Evolutionary conservation across 768 basidiomycete species (phyloP).

Genomic region (Suillus ampliporus): DNA sequence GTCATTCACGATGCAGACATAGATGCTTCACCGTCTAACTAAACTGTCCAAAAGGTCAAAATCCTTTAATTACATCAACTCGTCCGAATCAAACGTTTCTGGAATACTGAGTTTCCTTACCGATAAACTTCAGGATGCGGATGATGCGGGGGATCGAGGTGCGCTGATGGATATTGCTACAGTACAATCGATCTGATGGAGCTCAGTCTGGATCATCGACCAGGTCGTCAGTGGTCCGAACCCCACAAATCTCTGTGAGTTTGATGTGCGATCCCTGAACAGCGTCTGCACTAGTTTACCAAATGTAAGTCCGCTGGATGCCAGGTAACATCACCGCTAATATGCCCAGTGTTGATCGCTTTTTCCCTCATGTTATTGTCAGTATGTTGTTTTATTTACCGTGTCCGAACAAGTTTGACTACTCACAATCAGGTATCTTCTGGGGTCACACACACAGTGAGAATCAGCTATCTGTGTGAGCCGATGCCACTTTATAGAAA

Average conservation of each 20-base stretch:
- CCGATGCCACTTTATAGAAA: not conserved
- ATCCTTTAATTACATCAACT: slow-evolving; percentile 79
- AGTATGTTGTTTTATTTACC: slow-evolving; percentile 49
- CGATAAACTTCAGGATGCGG: slow-evolving; percentile 77
- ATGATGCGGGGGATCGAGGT: slow-evolving; percentile 78
- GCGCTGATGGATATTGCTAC: slow-evolving; percentile 17
- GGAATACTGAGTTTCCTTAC: slow-evolving; percentile 82
- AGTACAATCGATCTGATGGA: slow-evolving; percentile 16
- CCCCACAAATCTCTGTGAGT: slow-evolving; percentile 74
- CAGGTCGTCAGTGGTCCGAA: slow-evolving; percentile 62
- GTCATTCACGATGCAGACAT: slow-evolving; percentile 7
- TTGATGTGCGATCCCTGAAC: not conserved
- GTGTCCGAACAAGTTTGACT: slow-evolving; percentile 14
- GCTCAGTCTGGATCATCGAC: slow-evolving; percentile 55
- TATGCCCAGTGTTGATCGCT: slow-evolving; percentile 67
- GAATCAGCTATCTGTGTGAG: slow-evolving; percentile 65
- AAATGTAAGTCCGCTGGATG: slow-evolving; percentile 43
- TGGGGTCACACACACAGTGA: slow-evolving; percentile 82
- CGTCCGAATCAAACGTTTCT: slow-evolving; percentile 68
- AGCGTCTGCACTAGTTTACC: slow-evolving; percentile 44
- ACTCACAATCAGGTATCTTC: slow-evolving; percentile 60
- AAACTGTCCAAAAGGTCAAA: slow-evolving; percentile 53
- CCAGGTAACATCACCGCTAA: slow-evolving; percentile 1
- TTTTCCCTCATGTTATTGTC: slow-evolving; percentile 77
- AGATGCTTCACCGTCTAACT: slow-evolving; percentile 10